Percentiles rank a stretch among this genome's conserved stretches.
phyloP scores from a whole-genome alignment of 345 rosid species.

The Raphanus raphanistrum region DNA sequence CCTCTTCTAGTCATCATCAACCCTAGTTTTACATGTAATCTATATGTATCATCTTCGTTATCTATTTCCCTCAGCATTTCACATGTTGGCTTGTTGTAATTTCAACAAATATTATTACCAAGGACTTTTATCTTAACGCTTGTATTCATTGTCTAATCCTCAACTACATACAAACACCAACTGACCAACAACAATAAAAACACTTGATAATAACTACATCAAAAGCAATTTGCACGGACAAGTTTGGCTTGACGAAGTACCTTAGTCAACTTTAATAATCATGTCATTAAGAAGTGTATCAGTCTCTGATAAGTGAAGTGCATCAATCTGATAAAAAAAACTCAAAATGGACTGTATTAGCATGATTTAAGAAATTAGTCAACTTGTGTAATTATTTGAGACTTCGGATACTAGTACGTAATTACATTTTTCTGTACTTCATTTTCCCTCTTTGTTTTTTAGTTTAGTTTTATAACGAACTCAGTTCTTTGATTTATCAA shows the following conservation, averaged over 20 bases:
- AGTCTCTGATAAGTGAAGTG: not conserved
- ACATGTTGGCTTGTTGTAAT: constrained; percentile 21
- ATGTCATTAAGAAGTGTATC: not conserved
- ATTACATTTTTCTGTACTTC: not conserved
- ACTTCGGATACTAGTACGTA: not conserved
- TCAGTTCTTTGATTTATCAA: too few species aligned
- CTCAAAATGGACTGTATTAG: not conserved
- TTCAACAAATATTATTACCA: constrained; percentile 14
- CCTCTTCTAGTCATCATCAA: constrained; percentile 32
- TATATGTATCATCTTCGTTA: constrained; percentile 21
- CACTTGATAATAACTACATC: not conserved
- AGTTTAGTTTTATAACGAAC: not conserved
- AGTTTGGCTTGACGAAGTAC: not conserved
- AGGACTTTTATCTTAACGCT: not conserved
- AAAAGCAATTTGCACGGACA: not conserved
- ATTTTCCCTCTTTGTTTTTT: not conserved
- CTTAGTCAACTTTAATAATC: not conserved
- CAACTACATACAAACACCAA: not conserved
- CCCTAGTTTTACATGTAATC: constrained; percentile 16
- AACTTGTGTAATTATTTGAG: not conserved
- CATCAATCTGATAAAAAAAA: not conserved
- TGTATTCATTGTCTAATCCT: constrained; percentile 2
- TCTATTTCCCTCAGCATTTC: not conserved
- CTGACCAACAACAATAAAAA: too few species aligned
- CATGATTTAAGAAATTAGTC: not conserved